These are phyloP conservation scores for Lactifluus pinguis DNA, from an alignment of 768 basidiomycete genomes.

Conservation along the genomic window DNA sequence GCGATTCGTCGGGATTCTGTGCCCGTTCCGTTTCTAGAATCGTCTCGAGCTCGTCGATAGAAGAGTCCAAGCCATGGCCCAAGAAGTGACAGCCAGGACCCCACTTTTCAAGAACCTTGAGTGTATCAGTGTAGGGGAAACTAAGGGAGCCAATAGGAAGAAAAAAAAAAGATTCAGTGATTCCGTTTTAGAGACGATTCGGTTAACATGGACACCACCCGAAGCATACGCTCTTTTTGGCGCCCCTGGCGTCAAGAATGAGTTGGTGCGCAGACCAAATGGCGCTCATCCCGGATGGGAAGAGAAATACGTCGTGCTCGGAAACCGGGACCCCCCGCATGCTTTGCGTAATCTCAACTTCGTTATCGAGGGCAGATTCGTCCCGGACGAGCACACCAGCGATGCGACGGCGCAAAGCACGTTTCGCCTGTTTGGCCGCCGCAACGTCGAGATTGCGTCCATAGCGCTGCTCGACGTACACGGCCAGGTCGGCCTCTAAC, in stretches of 20 bases:
- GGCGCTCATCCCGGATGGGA: conserved; percentile 83
- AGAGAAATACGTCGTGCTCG: conserved; percentile 86
- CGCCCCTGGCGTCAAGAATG: conserved; percentile 40
- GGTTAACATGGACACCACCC: conserved; percentile 50
- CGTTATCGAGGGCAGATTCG: conserved; percentile 31
- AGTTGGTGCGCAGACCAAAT: conserved; percentile 89
- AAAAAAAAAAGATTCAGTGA: background rate
- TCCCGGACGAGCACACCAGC: conserved; percentile 77
- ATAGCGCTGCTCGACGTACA: conserved; percentile 90
- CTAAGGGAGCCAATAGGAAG: conserved; percentile 31
- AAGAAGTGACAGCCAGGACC: conserved; percentile 89
- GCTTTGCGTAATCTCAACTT: conserved; percentile 49
- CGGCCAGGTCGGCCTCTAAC: conserved; percentile 51
- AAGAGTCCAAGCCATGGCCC: conserved; percentile 67
- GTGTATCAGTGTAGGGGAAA: conserved; percentile 92
- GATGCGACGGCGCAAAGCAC: conserved; percentile 78
- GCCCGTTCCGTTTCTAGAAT: conserved; percentile 42
- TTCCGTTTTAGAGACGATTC: background rate
- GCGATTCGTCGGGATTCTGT: conserved; percentile 39
- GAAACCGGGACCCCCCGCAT: conserved; percentile 62
- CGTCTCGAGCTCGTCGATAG: conserved; percentile 62
- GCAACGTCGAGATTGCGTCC: conserved; percentile 78
- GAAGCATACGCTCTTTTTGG: conserved; percentile 84
- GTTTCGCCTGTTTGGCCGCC: conserved; percentile 73
- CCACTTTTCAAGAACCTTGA: conserved; percentile 93